Conservation (phyloP, 1,284 basidiomycete species). For the Veloporphyrellus conicus region DNA sequence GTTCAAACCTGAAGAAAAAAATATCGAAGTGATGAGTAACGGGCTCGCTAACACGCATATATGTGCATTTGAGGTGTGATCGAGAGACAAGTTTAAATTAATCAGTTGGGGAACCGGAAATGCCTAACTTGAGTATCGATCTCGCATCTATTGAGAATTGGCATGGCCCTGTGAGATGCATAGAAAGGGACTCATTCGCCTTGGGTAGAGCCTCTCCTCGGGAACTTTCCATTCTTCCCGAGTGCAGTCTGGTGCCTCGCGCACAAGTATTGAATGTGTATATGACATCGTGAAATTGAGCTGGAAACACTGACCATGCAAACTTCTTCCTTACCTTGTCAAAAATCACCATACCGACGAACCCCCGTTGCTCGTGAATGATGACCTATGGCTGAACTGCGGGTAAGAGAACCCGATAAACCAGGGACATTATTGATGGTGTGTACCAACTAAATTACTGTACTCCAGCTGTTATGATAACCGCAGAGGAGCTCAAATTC, state of each 20-base stretch:
- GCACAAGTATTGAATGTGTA: constrained; percentile 1
- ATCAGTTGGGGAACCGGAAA: constrained; percentile 32
- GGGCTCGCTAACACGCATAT: too few relatives aligned
- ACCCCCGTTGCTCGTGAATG: constrained; percentile 30
- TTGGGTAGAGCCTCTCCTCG: constrained; percentile 21
- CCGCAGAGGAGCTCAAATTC: too few relatives aligned
- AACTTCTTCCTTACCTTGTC: constrained; percentile 25
- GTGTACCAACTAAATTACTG: too few relatives aligned
- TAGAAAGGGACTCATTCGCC: constrained; percentile 4
- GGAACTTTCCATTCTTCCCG: constrained; percentile 31
- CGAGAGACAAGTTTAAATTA: too few relatives aligned
- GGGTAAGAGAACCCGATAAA: constrained; percentile 18
- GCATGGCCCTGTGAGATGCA: not conserved
- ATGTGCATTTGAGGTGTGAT: too few relatives aligned
- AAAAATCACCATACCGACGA: constrained; percentile 29
- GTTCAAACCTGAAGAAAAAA: too few relatives aligned
- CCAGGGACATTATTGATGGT: constrained; percentile 22
- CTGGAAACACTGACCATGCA: constrained; percentile 20
- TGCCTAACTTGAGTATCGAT: constrained; percentile 27
- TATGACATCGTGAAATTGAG: not conserved
- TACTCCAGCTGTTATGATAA: too few relatives aligned
- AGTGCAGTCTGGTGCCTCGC: constrained; percentile 25
- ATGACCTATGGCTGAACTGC: constrained; percentile 26
- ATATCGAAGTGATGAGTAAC: too few relatives aligned
- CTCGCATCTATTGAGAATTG: constrained; percentile 21